phyloP scores from a whole-genome alignment of 768 basidiomycete species.

The Russula foetens region DNA sequence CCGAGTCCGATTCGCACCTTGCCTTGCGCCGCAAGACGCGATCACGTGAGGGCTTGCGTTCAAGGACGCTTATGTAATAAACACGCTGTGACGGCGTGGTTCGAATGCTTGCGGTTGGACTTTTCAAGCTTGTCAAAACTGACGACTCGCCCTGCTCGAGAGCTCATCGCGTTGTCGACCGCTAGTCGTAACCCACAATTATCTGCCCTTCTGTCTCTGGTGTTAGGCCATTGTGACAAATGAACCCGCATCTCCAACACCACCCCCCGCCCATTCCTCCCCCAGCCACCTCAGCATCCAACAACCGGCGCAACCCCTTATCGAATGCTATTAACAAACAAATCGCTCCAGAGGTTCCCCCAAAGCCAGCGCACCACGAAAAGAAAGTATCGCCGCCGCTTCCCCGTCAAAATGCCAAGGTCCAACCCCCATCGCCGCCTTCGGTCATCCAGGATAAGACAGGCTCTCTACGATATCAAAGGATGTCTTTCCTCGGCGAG shows the following conservation, averaged over 20 bases:
- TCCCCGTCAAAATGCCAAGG: conserved; percentile 76
- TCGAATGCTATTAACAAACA: conserved; percentile 18
- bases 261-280: conserved; percentile 16
- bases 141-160: neutral
- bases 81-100: conserved; percentile 8
- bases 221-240: conserved; percentile 20
- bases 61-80: conserved; percentile 1
- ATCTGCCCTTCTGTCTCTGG: conserved; percentile 12
- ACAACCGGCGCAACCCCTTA: conserved; percentile 18
- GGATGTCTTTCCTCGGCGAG: conserved; percentile 86
- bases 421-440: conserved; percentile 74
- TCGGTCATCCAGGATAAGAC: conserved; percentile 62
- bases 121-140: neutral
- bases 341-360: conserved; percentile 7
- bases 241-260: conserved; percentile 14
- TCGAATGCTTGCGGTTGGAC: neutral
- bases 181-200: neutral
- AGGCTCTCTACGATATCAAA: conserved; percentile 47
- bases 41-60: neutral
- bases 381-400: conserved; percentile 50
- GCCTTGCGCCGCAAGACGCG: conserved; percentile 2
- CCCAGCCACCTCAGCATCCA: conserved; percentile 11
- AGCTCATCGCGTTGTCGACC: neutral
- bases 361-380: neutral
- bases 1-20: too few relatives aligned